Conservation (phyloP, 768 basidiomycete species). For the Paxillus rubicundulus region DNA sequence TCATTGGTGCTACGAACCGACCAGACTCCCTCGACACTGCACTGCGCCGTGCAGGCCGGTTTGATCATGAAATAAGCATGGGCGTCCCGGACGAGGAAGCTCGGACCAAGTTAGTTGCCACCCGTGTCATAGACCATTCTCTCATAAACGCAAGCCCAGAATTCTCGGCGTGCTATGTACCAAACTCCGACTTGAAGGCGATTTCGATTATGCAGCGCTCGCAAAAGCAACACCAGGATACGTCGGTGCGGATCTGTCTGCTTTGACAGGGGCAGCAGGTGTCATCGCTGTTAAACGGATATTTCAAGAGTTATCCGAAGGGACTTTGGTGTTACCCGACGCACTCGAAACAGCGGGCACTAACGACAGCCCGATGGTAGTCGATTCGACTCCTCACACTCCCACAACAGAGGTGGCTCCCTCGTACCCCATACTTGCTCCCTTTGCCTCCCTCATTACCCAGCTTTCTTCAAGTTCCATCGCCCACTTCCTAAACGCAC, state of each 20-base stretch:
- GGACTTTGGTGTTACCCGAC: conserved; percentile 55
- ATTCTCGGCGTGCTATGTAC: conserved; percentile 84
- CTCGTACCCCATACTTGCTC: conserved; percentile 16
- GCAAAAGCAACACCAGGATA: conserved; percentile 97
- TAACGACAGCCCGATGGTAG: conserved; percentile 35
- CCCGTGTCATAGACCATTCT: not conserved
- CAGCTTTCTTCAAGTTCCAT: conserved; percentile 66
- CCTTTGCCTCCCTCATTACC: conserved; percentile 37
- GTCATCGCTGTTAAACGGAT: conserved; percentile 96
- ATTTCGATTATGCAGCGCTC: conserved; percentile 81
- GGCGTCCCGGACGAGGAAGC: conserved; percentile 93
- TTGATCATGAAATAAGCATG: conserved; percentile 98
- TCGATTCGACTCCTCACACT: conserved; percentile 31
- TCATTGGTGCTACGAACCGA: conserved; percentile 95
- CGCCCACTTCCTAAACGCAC: conserved; percentile 83
- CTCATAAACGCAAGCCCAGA: conserved; percentile 38
- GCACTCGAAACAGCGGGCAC: conserved; percentile 16
- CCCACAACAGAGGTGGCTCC: conserved; percentile 17
- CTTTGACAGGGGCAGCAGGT: conserved; percentile 89
- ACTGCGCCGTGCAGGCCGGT: conserved; percentile 87
- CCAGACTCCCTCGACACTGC: conserved; percentile 95
- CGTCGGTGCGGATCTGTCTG: conserved; percentile 91
- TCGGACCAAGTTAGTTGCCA: conserved; percentile 70
- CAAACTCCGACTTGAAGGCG: conserved; percentile 80
- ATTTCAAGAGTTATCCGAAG: conserved; percentile 75